Base-by-base conservation (phyloP, 805 yeast genomes). In the Teunomyces funiuensis region DNA sequence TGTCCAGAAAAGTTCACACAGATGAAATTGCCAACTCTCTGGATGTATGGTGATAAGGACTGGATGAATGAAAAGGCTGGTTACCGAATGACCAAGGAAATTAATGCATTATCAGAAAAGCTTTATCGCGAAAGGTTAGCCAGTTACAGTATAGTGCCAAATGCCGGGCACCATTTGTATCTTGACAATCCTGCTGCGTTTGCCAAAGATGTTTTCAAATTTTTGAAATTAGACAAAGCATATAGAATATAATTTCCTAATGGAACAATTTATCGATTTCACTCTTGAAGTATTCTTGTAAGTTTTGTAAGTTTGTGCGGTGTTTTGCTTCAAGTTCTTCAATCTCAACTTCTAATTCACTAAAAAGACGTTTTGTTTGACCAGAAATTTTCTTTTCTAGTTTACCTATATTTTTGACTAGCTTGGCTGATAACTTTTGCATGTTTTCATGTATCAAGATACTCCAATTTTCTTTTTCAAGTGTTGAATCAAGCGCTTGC, bases 1-100 rank as follows among this genome's bases (percentile, higher is more conserved):
- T 58, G 70, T 37, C 76, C 76, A 1, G 54, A 58, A 29, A 54
- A 48, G 44, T 61, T 59, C 72, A 50, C 80, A 69, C 11, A 63
- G 49, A 36, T 59, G 71, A 37, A 53, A 44, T 48, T 76, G 11
- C 79, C 79, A 3, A 68, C 79, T 1, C 57, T 80, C 22, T 80
- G 85, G 82, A 46, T 81, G 17, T 82, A 82, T 51, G 88, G 88
- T 7, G 86, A 81, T 44, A 64, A 60, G 28, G 88, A 82, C 57
- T 82, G 88, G 88, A 82, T 82, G 88, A 77, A 77, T 45, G 76
- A 70, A 40, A 71, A 68, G 34, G 85, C 83, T 9, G 88, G 88
- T 2, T 55, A 36, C 26, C 55, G 51, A 23, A 57, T 57, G 55
- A 49, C 45, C 7, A 43, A 50, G 28, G 63, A 58, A 28, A 56